Evolutionary conservation across 768 basidiomycete genomes (phyloP).

Genomic region (Nidularia pulvinata): DNA sequence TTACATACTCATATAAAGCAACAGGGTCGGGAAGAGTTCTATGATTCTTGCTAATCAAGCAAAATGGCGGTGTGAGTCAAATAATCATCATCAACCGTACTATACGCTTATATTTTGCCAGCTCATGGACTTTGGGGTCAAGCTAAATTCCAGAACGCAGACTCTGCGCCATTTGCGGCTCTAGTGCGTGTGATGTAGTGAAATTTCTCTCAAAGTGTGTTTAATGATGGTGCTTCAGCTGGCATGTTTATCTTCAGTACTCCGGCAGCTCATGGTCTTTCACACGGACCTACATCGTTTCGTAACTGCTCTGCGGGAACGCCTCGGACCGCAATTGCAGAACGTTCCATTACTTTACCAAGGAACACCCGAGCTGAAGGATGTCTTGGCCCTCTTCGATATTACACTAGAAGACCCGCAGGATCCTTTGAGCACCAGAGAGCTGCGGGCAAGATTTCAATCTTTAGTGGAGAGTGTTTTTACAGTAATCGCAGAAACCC

Average conservation of each 20-base stretch:
- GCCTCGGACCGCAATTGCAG: conserved; percentile 68
- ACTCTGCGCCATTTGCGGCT: conserved; percentile 70
- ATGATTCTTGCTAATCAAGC: conserved; percentile 70
- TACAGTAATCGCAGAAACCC: conserved; percentile 64
- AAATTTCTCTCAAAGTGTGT: not conserved
- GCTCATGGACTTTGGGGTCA: conserved; percentile 78
- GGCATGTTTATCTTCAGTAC: conserved; percentile 66
- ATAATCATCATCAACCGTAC: not conserved
- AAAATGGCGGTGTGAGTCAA: conserved; percentile 60
- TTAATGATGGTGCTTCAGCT: conserved; percentile 32
- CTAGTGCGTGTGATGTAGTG: conserved; percentile 35
- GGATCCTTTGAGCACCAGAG: conserved; percentile 54
- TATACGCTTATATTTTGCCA: conserved; percentile 12
- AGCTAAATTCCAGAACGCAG: conserved; percentile 67
- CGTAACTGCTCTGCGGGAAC: conserved; percentile 53
- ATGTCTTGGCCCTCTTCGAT: conserved; percentile 57
- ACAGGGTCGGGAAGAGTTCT: conserved; percentile 73
- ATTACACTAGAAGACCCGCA: conserved; percentile 48
- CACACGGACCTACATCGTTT: conserved; percentile 70
- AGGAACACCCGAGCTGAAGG: conserved; percentile 68
- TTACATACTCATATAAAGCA: conserved; percentile 7
- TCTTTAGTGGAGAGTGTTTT: conserved; percentile 72
- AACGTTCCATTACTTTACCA: conserved; percentile 73
- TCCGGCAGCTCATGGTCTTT: conserved; percentile 76
- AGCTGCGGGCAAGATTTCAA: conserved; percentile 71